Evolutionary conservation across 192 early-diverging fungal species (phyloP).

Genomic region (Phycomyces blakesleeanus): DNA sequence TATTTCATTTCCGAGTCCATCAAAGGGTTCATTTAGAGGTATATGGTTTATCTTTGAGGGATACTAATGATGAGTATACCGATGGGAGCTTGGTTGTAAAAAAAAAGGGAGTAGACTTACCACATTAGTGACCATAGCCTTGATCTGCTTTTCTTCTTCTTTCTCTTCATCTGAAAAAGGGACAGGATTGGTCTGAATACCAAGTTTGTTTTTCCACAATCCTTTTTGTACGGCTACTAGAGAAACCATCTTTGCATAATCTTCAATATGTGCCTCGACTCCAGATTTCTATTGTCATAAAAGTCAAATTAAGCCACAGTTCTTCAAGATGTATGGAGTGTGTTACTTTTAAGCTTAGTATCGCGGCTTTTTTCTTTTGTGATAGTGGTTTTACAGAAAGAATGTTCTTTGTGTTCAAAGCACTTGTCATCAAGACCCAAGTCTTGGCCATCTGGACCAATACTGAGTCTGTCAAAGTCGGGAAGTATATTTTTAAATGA

Average conservation of each 20-base stretch:
- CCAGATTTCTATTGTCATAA: no score
- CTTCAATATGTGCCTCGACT: neutral
- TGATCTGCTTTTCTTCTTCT: neutral
- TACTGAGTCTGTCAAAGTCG: neutral
- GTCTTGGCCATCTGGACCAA: neutral
- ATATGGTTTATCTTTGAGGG: neutral
- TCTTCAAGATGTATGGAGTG: neutral
- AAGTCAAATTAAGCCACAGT: neutral
- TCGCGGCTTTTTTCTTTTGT: neutral
- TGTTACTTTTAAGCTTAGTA: neutral
- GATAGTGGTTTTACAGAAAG: neutral
- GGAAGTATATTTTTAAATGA: neutral
- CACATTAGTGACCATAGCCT: neutral
- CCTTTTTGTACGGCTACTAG: neutral
- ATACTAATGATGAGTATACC: neutral
- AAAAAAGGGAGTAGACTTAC: no score
- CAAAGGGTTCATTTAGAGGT: no score
- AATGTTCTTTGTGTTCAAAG: neutral
- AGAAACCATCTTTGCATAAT: neutral
- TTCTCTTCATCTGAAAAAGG: neutral
- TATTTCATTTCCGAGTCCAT: no score
- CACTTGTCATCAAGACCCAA: neutral
- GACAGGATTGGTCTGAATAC: neutral
- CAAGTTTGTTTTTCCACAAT: neutral
- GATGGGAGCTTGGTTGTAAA: neutral